Conservation (phyloP, 805 yeast species). For the Candida maltosa region DNA sequence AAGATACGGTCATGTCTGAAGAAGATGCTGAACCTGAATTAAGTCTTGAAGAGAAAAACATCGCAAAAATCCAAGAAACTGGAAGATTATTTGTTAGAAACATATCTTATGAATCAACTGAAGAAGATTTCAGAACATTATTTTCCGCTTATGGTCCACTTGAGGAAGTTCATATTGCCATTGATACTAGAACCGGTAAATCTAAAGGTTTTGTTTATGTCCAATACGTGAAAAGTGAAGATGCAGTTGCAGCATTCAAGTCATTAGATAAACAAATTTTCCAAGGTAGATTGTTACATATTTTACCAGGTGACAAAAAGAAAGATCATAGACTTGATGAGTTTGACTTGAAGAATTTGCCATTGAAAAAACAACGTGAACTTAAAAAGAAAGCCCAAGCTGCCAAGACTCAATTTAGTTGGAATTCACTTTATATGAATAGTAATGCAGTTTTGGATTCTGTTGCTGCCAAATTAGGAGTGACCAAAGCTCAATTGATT, state of each 20-base stretch:
- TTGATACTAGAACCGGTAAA: slow-evolving; percentile 84
- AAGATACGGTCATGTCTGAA: slow-evolving; percentile 7
- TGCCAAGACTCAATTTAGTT: slow-evolving; percentile 79
- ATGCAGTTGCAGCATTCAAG: slow-evolving; percentile 74
- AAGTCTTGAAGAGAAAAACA: slow-evolving; percentile 42
- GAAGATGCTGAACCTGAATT: slow-evolving; percentile 4
- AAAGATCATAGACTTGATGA: slow-evolving; percentile 85
- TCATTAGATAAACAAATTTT: slow-evolving; percentile 82
- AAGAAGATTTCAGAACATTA: slow-evolving; percentile 67
- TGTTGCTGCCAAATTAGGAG: slow-evolving; percentile 81
- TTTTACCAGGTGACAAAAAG: slow-evolving; percentile 80
- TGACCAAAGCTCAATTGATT: slow-evolving; percentile 76
- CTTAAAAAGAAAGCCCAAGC: slow-evolving; percentile 83
- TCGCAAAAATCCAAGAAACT: slow-evolving; percentile 55
- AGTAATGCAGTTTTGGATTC: slow-evolving; percentile 89
- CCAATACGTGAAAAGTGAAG: slow-evolving; percentile 60
- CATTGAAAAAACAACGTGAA: slow-evolving; percentile 87
- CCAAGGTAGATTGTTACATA: slow-evolving; percentile 91
- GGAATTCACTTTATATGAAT: slow-evolving; percentile 93
- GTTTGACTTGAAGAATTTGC: slow-evolving; percentile 85
- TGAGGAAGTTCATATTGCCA: slow-evolving; percentile 88
- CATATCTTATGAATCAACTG: slow-evolving; percentile 73
- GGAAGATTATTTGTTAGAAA: slow-evolving; percentile 88
- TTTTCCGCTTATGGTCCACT: slow-evolving; percentile 68
- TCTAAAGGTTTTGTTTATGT: slow-evolving; percentile 93